Evolutionary conservation across 1,284 basidiomycete species (phyloP).

Genomic region (Porodaedalea pini): DNA sequence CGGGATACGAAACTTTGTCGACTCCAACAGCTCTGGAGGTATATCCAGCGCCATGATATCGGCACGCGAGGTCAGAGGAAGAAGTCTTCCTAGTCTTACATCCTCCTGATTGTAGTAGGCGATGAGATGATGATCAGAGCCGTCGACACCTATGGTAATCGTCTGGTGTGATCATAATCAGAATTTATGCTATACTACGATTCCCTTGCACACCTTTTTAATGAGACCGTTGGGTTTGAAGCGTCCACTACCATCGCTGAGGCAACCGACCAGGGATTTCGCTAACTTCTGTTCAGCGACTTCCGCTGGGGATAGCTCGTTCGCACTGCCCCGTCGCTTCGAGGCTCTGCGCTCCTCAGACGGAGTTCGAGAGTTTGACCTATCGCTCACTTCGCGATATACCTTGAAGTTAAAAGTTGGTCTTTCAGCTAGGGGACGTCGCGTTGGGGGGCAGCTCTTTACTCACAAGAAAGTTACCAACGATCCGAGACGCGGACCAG

Average conservation of each 20-base stretch:
- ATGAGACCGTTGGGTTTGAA: constrained; percentile 68
- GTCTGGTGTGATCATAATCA: constrained; percentile 43
- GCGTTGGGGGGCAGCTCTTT: too few relatives aligned
- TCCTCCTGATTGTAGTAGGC: constrained; percentile 80
- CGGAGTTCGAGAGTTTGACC: constrained; percentile 45
- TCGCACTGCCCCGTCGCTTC: constrained; percentile 15
- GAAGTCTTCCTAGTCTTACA: constrained; percentile 58
- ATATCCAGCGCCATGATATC: constrained; percentile 67
- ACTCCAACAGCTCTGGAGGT: constrained; percentile 63
- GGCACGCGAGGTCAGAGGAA: constrained; percentile 55
- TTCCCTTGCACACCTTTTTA: constrained; percentile 52
- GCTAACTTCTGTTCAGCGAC: constrained; percentile 27
- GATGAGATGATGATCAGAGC: constrained; percentile 74
- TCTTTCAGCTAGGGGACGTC: not conserved
- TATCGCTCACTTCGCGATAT: constrained; percentile 70
- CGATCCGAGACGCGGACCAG: constrained; percentile 80
- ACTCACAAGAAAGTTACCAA: constrained; percentile 75
- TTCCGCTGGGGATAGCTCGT: constrained; percentile 18
- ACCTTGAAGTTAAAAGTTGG: constrained; percentile 40
- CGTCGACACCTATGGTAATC: constrained; percentile 74
- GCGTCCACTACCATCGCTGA: constrained; percentile 51
- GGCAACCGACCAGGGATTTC: constrained; percentile 35
- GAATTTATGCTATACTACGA: constrained; percentile 11
- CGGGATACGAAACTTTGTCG: constrained; percentile 70
- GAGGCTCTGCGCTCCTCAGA: constrained; percentile 14